These are phyloP conservation scores for Cladosporium oxysporum DNA, from an alignment of 2,329 filamentous ascomycete species.

Conservation along the genomic window DNA sequence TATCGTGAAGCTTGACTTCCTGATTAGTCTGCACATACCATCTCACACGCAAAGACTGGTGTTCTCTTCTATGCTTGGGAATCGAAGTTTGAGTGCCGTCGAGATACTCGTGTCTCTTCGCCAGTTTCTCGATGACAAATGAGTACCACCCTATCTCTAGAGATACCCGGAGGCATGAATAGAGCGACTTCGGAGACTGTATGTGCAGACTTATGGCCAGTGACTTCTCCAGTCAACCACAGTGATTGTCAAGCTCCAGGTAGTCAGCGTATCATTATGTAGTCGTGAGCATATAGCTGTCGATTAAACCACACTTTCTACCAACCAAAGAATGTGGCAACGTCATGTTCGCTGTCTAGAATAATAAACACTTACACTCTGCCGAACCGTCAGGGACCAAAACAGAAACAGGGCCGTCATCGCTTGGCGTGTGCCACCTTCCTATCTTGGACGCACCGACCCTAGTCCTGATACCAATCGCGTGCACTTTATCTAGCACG, in stretches of 20 bases:
- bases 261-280: background rate
- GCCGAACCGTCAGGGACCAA: background rate
- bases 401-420: constrained; percentile 3
- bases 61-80: background rate
- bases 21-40: no score
- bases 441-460: background rate
- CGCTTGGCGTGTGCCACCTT: constrained; percentile 15
- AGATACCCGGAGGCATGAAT: background rate
- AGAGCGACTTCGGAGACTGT: background rate
- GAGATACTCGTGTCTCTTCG: no score
- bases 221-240: background rate
- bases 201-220: background rate
- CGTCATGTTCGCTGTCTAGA: background rate
- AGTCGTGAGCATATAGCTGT: background rate
- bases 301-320: background rate
- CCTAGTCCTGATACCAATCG: constrained; percentile 13
- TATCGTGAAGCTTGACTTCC: background rate
- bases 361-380: background rate
- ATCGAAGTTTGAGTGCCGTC: no score
- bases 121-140: no score
- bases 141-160: no score
- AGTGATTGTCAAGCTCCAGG: background rate
- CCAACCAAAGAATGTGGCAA: background rate
- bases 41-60: no score
- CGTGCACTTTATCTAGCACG: constrained; percentile 5